Percentiles rank a stretch among this genome's conserved stretches.
phyloP scores from a whole-genome alignment of 495 filamentous ascomycete genomes.

The Tuber microsphaerosporum region DNA sequence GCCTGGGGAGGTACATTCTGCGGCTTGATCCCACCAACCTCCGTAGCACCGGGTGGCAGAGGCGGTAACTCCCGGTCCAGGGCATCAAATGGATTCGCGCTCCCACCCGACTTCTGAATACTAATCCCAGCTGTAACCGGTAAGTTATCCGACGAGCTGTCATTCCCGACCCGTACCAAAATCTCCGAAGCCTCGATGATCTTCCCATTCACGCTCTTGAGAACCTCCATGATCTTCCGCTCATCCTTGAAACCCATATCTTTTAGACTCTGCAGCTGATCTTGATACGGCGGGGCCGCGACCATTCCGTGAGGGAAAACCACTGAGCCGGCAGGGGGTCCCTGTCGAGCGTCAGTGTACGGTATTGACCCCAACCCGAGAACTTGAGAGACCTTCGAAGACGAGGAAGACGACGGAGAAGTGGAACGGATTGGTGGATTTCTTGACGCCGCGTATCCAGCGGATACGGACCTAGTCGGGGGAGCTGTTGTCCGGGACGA shows the following conservation, averaged over 20 bases:
- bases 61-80: slow-evolving; percentile 38
- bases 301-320: slow-evolving; percentile 39
- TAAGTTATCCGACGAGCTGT: slow-evolving; percentile 40
- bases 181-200: slow-evolving; percentile 78
- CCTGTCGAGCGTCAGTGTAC: slow-evolving; percentile 24
- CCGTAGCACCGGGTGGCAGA: slow-evolving; percentile 38
- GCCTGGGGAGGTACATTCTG: slow-evolving; percentile 53
- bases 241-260: slow-evolving; percentile 94
- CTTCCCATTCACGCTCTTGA: slow-evolving; percentile 74
- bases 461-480: slow-evolving; percentile 18
- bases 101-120: slow-evolving; percentile 46
- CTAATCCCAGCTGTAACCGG: slow-evolving; percentile 41
- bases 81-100: slow-evolving; percentile 61
- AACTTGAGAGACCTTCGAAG: slow-evolving; percentile 37
- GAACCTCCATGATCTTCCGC: slow-evolving; percentile 65
- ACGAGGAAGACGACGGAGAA: slow-evolving; percentile 18
- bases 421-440: slow-evolving; percentile 12
- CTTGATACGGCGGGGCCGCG: slow-evolving; percentile 46
- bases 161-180: slow-evolving; percentile 51
- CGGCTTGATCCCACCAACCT: slow-evolving; percentile 61
- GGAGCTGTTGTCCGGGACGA: slow-evolving; percentile 18
- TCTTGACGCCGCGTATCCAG: slow-evolving; percentile 23
- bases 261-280: slow-evolving; percentile 66
- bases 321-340: slow-evolving; percentile 18
- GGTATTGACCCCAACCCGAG: slow-evolving; percentile 28